Evolutionary conservation across 202 grass and related monocot species (phyloP), one percentile per base, ranked within the genome.

Genomic region (Sporobolus alterniflorus): DNA sequence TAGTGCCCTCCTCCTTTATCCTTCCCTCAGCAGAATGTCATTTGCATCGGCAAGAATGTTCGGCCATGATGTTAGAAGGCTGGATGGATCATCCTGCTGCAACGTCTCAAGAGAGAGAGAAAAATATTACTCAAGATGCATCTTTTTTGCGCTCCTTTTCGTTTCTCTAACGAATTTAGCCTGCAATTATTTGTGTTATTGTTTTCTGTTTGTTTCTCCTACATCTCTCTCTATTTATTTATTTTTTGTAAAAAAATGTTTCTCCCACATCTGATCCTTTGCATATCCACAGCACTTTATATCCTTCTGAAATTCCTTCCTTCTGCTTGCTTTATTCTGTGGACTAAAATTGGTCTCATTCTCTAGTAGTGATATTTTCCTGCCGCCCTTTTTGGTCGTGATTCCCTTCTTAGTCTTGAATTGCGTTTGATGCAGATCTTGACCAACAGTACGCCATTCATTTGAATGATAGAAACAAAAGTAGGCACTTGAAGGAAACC

Each of bases 211-310:
- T 69, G 68, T n/a, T 76, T 67, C 55, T 69, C 31, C 46, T 57
- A 75, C 42, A 61, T n/a, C n/a, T n/a, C n/a, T n/a, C n/a, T n/a
- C n/a, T n/a, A n/a, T n/a, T n/a, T n/a, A n/a, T n/a, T n/a, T n/a
- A n/a, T n/a, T n/a, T n/a, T n/a, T n/a, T n/a, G n/a, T n/a, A n/a
- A n/a, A n/a, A n/a, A n/a, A n/a, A n/a, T 73, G 26, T 79, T 66
- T 67, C 74, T 40, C 51, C 64, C 75, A n/a, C 41, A 60, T 73
- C 77, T 80, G 73, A 89, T 86, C 80, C 80, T 85, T 44, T 90
- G 47, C 61, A 79, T 63, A 93, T 88, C 89, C 71, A 62, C 79
- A 84, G 61, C 92, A 67, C 86, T 91, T 94, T 94, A 94, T 94
- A 94, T 91, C 91, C 84, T 85, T 85, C 64, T 32, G 1, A 64